Conservation (phyloP, 2,329 filamentous ascomycete genomes). For the Arthrobotrys sinensis region DNA sequence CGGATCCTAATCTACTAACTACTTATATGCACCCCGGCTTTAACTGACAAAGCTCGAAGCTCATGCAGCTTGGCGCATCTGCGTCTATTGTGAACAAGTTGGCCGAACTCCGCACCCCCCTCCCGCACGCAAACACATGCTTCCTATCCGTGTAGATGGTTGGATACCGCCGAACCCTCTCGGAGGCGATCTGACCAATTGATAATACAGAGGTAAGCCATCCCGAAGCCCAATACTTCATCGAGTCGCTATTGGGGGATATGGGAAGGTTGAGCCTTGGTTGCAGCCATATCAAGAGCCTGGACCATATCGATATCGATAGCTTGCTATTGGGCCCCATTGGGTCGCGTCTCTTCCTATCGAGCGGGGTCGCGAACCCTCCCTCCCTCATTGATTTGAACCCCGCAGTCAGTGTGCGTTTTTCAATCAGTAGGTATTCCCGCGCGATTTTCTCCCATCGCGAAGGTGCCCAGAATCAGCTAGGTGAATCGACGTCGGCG, state of each 20-base stretch:
- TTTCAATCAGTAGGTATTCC: constrained; percentile 32
- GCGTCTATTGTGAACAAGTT: constrained; percentile 37
- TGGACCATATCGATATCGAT: constrained; percentile 37
- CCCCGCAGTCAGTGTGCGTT: constrained; percentile 20
- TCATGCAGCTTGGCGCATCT: constrained; percentile 37
- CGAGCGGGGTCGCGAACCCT: constrained; percentile 6
- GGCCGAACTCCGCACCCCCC: constrained; percentile 23
- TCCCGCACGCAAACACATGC: constrained; percentile 48
- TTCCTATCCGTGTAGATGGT: constrained; percentile 17
- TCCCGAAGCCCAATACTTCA: constrained; percentile 22
- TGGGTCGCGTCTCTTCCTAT: constrained; percentile 13
- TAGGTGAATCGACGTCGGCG: not conserved
- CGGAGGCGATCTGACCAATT: constrained; percentile 10
- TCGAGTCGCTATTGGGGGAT: not conserved
- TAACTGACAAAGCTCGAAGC: constrained; percentile 36
- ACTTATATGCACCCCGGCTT: constrained; percentile 31
- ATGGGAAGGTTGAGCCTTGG: constrained; percentile 40
- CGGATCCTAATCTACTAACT: constrained; percentile 24
- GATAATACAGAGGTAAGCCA: constrained; percentile 27
- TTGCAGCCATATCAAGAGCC: constrained; percentile 19
- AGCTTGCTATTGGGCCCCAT: constrained; percentile 11
- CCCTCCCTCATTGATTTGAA: not conserved
- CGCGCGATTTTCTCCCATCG: constrained; percentile 29
- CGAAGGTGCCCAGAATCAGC: constrained; percentile 13
- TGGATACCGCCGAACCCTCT: constrained; percentile 2